Base-by-base conservation (phyloP, 176 grass and related monocot species). In the Dactylis glomerata region DNA sequence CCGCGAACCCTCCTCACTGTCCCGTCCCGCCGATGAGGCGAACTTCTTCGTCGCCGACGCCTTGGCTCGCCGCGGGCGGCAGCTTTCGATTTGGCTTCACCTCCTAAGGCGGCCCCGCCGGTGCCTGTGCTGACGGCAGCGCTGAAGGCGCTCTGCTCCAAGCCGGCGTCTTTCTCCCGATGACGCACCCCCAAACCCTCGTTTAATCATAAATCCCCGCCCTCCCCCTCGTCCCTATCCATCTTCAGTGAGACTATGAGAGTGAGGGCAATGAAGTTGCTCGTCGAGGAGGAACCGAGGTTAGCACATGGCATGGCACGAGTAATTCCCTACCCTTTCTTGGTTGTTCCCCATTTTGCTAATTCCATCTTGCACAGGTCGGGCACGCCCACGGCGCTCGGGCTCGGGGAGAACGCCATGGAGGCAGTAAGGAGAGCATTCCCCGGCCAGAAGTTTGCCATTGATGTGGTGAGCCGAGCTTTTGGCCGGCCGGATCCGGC, bases 371-470 rank as follows among this genome's bases (percentile, higher is more conserved):
- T n/a, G 37, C 68, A 24, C 68, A 71, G 68, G 68, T 44, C 68
- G 38, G 22, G 68, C 68, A 23, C 38, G 37, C 68, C 38, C 68
- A 40, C 44, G 38, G 38, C 22, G 5, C 68, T 71, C 38, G 68
- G 66, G 66, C 19, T 69, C 36, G 66, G 66, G 34, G 34, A 40
- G 34, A 9, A 71, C 68, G 37, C 68, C 37, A 71, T 71, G 68
- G 68, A 71, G 38, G 68, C 68, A n/a, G 68, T 71, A 44, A 42
- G 68, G 38, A 71, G 68, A 71, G 68, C 68, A 26, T 71, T 71
- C 38, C 68, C 68, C 37, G 68, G 68, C 44, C 68, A 71, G 22
- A n/a, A 71, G 42, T 71, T 71, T 44, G 37, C 68, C 23, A 71
- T 71, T 44, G 19, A 44, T 71, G 68, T 71, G 68, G 38, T 38